A percentile compares a stretch with the other conserved stretches of the same genome.
These are phyloP conservation scores for Lodderomyces elongisporus DNA, from an alignment of 1,139 yeast species.

Conservation along the genomic window DNA sequence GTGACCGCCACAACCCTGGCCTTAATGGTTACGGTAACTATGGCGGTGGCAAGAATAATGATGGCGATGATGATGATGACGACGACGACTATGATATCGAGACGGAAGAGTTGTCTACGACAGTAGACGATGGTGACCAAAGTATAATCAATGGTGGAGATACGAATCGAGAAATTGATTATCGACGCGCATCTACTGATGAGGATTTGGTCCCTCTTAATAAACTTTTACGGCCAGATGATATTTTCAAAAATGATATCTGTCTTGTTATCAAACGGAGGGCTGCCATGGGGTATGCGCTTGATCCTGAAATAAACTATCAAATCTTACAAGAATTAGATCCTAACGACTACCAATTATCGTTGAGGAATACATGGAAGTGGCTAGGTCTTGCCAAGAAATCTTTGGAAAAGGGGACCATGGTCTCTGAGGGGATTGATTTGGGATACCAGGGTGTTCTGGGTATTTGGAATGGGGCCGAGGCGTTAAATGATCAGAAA, in stretches of 20 bases:
- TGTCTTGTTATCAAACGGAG: conserved; percentile 63
- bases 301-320: conserved; percentile 63
- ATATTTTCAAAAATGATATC: conserved; percentile 55
- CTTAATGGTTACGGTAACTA: conserved; percentile 1
- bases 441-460: conserved; percentile 83
- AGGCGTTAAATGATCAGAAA: conserved; percentile 54
- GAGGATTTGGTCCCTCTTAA: conserved; percentile 17
- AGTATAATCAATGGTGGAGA: conserved; percentile 1
- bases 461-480: conserved; percentile 85
- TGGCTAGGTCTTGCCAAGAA: conserved; percentile 76
- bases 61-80: conserved; percentile 11
- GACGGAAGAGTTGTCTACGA: conserved; percentile 16
- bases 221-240: conserved; percentile 28
- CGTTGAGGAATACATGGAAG: conserved; percentile 78
- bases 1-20: background rate
- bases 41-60: conserved; percentile 12
- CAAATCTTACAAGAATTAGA: conserved; percentile 52
- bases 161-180: conserved; percentile 1
- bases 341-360: conserved; percentile 51
- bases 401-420: conserved; percentile 62
- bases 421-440: conserved; percentile 66
- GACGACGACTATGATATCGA: conserved; percentile 22
- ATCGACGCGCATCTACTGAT: conserved; percentile 2
- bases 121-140: conserved; percentile 9
- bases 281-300: conserved; percentile 69